Conservation (phyloP, 768 basidiomycete species). For the Russula vinacea region DNA sequence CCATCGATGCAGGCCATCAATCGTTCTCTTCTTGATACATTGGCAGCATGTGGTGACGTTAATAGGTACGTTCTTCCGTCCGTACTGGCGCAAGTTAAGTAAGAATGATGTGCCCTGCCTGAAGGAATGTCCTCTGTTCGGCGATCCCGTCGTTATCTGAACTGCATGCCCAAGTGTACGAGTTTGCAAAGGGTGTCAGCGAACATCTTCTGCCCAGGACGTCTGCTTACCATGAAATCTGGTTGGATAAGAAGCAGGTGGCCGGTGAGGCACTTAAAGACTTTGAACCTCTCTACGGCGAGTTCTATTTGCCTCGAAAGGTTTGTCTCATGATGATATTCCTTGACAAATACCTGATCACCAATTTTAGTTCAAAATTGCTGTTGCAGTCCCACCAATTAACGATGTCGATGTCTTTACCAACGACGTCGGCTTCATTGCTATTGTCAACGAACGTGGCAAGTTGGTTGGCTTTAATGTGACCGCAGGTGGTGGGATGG, state of each 20-base stretch:
- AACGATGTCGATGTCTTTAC: slow-evolving; percentile 97
- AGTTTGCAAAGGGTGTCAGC: slow-evolving; percentile 81
- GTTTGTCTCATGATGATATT: slow-evolving; percentile 40
- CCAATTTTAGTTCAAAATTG: slow-evolving; percentile 81
- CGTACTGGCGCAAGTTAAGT: neutral
- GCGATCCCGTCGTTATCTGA: slow-evolving; percentile 88
- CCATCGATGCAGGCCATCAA: slow-evolving; percentile 97
- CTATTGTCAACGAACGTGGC: slow-evolving; percentile 74
- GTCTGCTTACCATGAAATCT: slow-evolving; percentile 96
- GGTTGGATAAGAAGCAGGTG: slow-evolving; percentile 96
- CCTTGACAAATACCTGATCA: slow-evolving; percentile 14
- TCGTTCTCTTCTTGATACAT: slow-evolving; percentile 82
- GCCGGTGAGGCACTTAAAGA: slow-evolving; percentile 92
- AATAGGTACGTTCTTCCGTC: slow-evolving; percentile 58
- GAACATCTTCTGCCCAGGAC: slow-evolving; percentile 85
- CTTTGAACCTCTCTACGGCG: slow-evolving; percentile 95
- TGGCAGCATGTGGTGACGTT: slow-evolving; percentile 98
- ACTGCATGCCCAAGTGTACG: slow-evolving; percentile 77
- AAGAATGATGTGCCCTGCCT: slow-evolving; percentile 19
- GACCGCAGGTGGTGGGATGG: slow-evolving; percentile 94
- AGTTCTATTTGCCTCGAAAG: slow-evolving; percentile 95
- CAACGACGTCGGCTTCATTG: slow-evolving; percentile 96
- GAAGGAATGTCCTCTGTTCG: slow-evolving; percentile 86
- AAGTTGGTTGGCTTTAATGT: slow-evolving; percentile 93
- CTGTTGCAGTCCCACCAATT: slow-evolving; percentile 91